Conservation (phyloP, 805 yeast genomes). For the Metschnikowia kofuensis region DNA sequence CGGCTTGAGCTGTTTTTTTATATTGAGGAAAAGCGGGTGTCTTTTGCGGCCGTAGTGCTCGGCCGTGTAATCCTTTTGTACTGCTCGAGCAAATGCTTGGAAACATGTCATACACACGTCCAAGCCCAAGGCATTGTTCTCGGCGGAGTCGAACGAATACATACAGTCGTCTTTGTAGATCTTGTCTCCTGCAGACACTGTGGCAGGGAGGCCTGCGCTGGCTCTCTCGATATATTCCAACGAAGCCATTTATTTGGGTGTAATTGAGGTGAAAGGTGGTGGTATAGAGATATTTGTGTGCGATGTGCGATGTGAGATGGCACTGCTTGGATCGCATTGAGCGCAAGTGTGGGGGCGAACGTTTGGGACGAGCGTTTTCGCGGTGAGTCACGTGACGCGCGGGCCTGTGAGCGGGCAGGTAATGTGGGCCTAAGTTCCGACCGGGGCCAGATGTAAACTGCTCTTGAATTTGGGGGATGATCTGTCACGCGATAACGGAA, state of each 20-base stretch:
- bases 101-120: conserved; percentile 75
- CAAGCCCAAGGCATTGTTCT: conserved; percentile 49
- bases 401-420: too few species aligned
- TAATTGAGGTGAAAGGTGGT: neutral
- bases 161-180: conserved; percentile 89
- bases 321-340: too few species aligned
- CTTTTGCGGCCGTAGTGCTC: conserved; percentile 52
- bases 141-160: conserved; percentile 75
- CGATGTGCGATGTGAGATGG: too few species aligned
- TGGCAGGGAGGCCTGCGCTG: conserved; percentile 18
- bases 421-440: too few species aligned
- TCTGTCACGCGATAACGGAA: too few species aligned
- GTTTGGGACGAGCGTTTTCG: too few species aligned
- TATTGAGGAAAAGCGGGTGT: conserved; percentile 59
- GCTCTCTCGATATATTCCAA: conserved; percentile 4
- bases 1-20: conserved; percentile 49
- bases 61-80: conserved; percentile 46
- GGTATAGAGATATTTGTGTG: too few species aligned
- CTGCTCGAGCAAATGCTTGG: conserved; percentile 59
- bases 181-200: conserved; percentile 23
- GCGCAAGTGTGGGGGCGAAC: too few species aligned
- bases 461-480: too few species aligned
- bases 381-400: too few species aligned
- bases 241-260: neutral
- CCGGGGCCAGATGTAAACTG: too few species aligned